Evolutionary conservation across 495 filamentous ascomycete species (phyloP).

Genomic region (Friedmanniomyces endolithicus): DNA sequence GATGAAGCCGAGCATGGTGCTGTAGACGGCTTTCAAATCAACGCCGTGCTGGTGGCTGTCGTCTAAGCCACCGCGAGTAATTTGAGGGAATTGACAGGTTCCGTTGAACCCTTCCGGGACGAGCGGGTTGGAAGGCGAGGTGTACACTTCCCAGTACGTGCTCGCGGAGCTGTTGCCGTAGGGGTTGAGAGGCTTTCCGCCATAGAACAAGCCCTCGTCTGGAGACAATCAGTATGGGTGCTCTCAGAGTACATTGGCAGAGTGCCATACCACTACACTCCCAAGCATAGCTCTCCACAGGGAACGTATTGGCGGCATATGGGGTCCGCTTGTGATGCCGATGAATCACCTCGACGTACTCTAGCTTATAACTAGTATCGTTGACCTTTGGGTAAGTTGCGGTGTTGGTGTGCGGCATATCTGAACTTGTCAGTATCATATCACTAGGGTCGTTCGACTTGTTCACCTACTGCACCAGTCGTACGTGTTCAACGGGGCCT

Average conservation of each 20-base stretch:
- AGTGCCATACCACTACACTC: background rate
- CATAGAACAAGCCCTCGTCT: slow-evolving; percentile 48
- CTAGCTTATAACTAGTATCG: slow-evolving; percentile 38
- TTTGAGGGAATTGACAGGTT: slow-evolving; percentile 60
- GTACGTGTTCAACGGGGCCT: slow-evolving; percentile 43
- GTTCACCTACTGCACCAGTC: slow-evolving; percentile 49
- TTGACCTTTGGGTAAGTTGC: slow-evolving; percentile 41
- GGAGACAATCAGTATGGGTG: slow-evolving; percentile 34
- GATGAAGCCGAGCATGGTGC: slow-evolving; percentile 45
- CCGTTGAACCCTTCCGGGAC: slow-evolving; percentile 45
- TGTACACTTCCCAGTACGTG: slow-evolving; percentile 47
- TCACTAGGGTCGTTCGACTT: too few species aligned
- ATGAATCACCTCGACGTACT: slow-evolving; percentile 60
- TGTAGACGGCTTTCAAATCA: slow-evolving; percentile 53
- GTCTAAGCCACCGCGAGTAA: slow-evolving; percentile 48
- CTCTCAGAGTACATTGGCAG: background rate
- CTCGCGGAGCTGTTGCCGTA: slow-evolving; percentile 29
- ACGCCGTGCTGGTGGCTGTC: slow-evolving; percentile 55
- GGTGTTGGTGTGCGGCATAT: slow-evolving; percentile 59
- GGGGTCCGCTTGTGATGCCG: slow-evolving; percentile 64
- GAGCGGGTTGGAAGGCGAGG: slow-evolving; percentile 46
- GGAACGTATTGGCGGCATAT: slow-evolving; percentile 56
- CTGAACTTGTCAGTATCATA: too few species aligned
- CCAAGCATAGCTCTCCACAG: slow-evolving; percentile 52
- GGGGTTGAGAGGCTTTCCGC: slow-evolving; percentile 37